Evolutionary conservation across 1,284 basidiomycete genomes (phyloP).

Genomic region (Fomes fomentarius): DNA sequence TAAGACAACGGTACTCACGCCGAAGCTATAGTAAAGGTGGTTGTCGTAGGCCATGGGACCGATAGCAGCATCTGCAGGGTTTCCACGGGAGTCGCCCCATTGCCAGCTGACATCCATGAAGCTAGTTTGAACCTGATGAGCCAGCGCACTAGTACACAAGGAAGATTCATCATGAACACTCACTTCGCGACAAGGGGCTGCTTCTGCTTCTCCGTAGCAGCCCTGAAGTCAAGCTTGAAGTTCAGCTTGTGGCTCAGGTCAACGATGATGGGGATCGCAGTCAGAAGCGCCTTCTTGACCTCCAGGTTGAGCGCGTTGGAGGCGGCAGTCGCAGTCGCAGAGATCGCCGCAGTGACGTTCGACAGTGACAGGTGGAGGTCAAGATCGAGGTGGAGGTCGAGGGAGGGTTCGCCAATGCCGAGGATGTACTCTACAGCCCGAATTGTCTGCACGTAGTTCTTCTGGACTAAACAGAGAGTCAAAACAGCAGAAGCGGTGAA

Average conservation of each 20-base stretch:
- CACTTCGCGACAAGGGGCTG: slow-evolving; percentile 56
- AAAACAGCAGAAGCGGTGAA: background rate
- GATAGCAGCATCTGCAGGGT: slow-evolving; percentile 66
- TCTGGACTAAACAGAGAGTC: slow-evolving; percentile 58
- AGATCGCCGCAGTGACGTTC: slow-evolving; percentile 50
- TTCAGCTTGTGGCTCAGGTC: slow-evolving; percentile 43
- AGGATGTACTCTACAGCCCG: slow-evolving; percentile 66
- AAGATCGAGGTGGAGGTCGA: slow-evolving; percentile 29
- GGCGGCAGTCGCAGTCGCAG: slow-evolving; percentile 28
- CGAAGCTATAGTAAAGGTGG: slow-evolving; percentile 78
- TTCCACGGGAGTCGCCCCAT: slow-evolving; percentile 56
- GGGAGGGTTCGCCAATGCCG: slow-evolving; percentile 59
- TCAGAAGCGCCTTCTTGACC: slow-evolving; percentile 46
- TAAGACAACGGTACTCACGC: slow-evolving; percentile 42
- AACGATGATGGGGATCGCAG: slow-evolving; percentile 54
- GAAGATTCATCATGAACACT: too few species aligned
- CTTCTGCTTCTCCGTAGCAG: slow-evolving; percentile 15
- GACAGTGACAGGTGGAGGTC: slow-evolving; percentile 23
- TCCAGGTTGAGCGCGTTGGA: slow-evolving; percentile 44
- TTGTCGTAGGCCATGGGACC: slow-evolving; percentile 80
- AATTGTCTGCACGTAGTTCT: slow-evolving; percentile 68
- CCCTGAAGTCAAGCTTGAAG: slow-evolving; percentile 25
- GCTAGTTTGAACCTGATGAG: too few species aligned
- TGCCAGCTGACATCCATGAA: slow-evolving; percentile 85
- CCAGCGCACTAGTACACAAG: too few species aligned